Evolutionary conservation across 345 rosid species (phyloP).

Genomic region (Cardamine chenopodiifolia): DNA sequence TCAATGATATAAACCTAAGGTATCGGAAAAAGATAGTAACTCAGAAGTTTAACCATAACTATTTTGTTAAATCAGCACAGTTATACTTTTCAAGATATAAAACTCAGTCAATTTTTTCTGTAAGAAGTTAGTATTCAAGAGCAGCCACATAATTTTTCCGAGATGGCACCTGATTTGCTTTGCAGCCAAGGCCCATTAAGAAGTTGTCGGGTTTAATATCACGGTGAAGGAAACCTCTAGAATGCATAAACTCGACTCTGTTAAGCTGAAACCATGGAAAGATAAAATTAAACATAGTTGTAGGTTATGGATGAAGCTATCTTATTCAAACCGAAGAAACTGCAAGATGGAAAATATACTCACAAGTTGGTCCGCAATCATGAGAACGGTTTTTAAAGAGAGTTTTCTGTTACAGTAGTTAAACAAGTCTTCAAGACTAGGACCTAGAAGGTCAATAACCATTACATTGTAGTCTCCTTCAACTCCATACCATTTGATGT

Average conservation of each 20-base stretch:
- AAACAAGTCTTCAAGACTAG: constrained; percentile 83
- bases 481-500: constrained; percentile 78
- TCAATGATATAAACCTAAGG: constrained; percentile 67
- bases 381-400: constrained; percentile 72
- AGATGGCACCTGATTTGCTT: constrained; percentile 57
- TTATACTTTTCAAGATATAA: neutral
- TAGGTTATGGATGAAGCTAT: neutral
- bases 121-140: neutral
- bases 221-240: constrained; percentile 59
- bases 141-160: neutral
- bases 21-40: neutral
- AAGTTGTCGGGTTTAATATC: constrained; percentile 66
- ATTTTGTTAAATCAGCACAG: neutral
- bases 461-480: constrained; percentile 72
- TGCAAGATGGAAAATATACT: constrained; percentile 23
- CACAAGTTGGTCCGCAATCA: constrained; percentile 82
- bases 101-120: neutral
- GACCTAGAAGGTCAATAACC: constrained; percentile 86
- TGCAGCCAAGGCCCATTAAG: constrained; percentile 61
- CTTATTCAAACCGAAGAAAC: neutral
- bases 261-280: constrained; percentile 44
- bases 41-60: neutral
- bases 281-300: neutral
- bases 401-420: constrained; percentile 73
- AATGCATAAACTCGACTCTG: constrained; percentile 59